Base-by-base conservation (phyloP, 495 filamentous ascomycete species). In the Pyrenula aspistea region DNA sequence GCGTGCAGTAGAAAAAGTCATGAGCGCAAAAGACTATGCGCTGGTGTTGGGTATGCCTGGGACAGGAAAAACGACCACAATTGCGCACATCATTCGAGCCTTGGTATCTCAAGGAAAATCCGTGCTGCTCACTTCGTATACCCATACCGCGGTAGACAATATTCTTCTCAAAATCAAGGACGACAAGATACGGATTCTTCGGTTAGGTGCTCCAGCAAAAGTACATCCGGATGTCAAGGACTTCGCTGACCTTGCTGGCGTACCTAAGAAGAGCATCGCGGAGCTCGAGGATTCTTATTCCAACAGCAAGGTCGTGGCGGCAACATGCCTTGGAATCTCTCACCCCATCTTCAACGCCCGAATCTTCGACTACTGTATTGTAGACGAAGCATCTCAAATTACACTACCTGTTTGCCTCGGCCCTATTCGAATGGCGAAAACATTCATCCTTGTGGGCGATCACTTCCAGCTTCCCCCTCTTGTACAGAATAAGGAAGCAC, bases 311-410 rank as follows among this genome's bases (percentile, higher is more conserved):
- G 80, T 98, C 47, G 93, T 98, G 10, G 93, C 93, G 19, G 95
- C 93, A 2, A 98, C 93, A 0, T 97, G 93, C 62, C 77, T 98
- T 19, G 89, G 90, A 1, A 85, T 96, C 63, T 89, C 84, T 67
- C 92, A 97, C 66, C 78, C 81, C 19, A 73, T 98, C 48, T 97
- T 98, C 73, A 85, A 77, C 57, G 85, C 91, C 59, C 87, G 93
- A 10, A 83, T 84, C 8, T 98, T 98, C 59, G 93, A 98, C 70
- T 96, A 96, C 67, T 98, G 93, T 62, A 96, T 98, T 59, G 90
- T 98, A 1, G 93, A 98, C 62, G 93, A 98, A 69, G 93, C 93
- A 0, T 96, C 91, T 8, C 93, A 98, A 65, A 96, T 97, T 69
- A 98, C 93, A 2, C 76, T 98, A 22, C 93, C 93, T 0, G 89